Base-by-base conservation (phyloP, 2,329 filamentous ascomycete species). In the Clathrospora elynae region DNA sequence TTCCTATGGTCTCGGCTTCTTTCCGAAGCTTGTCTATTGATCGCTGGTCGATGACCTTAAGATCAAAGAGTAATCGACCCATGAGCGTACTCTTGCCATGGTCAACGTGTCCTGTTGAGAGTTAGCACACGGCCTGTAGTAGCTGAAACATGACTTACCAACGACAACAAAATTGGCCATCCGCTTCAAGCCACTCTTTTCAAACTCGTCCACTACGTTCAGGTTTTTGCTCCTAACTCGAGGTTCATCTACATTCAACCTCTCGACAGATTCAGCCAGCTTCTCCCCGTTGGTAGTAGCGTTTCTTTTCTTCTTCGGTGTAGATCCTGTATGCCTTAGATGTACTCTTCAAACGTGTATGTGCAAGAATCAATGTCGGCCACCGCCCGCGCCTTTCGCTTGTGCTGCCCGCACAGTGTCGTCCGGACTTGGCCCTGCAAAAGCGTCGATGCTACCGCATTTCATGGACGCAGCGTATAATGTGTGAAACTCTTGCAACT, bases 71-170 rank as follows among this genome's bases (percentile, higher is more conserved):
- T 18, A 99, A 72, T n/a, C 93, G 84, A 0, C 92, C 93, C 92
- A 99, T 97, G 24, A 99, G 79, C 5, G 93, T 99, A 67, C 90
- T 96, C 72, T 99, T 99, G 37, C 93, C 93, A 37, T 95, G 92
- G 69, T 99, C 93, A 41, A 99, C 93, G 67, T 99, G 93, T 10
- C 93, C 90, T 90, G 6, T 10, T 44, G 3, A 35, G 9, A 5
- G 37, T 55, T 29, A 53, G 37, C 14, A 13, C n/a, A 8, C 6
- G 5, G 17, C 13, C 10, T 1, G 11, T 7, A 28, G 1, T 16
- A 14, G 12, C 18, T 4, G 6, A 2, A 7, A 8, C 4, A 30
- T 6, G 18, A 50, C 83, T 59, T 75, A 91, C 88, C 90, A 57
- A 96, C 90, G 22, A 96, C 91, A 6, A 96, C 90, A 71, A 96